Conservation (phyloP, 1,139 yeast species). For the Sugiyamaella japonica region DNA sequence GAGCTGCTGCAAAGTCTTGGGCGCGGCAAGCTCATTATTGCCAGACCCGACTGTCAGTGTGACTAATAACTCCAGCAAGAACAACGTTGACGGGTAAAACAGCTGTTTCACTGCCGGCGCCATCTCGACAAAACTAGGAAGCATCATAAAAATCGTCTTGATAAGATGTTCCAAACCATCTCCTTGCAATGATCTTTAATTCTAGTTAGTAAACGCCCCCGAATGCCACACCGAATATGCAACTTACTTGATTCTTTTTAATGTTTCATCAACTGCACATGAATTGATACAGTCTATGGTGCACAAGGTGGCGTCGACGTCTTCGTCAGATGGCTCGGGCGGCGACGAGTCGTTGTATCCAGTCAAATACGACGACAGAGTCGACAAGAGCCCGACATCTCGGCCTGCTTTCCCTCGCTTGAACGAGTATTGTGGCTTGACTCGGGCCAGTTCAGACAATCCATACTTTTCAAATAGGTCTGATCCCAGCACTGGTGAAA, state of each 20-base stretch:
- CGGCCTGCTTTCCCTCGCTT: constrained; percentile 61
- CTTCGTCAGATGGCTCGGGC: constrained; percentile 90
- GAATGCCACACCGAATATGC: not conserved
- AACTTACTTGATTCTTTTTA: constrained; percentile 40
- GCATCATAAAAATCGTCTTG: constrained; percentile 29
- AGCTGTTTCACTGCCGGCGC: constrained; percentile 27
- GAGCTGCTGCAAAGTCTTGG: constrained; percentile 24
- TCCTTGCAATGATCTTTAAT: constrained; percentile 17
- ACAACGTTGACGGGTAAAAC: constrained; percentile 30
- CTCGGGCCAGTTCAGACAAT: constrained; percentile 50
- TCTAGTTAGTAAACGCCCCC: not conserved
- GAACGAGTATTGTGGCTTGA: constrained; percentile 64
- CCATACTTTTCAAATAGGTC: constrained; percentile 19
- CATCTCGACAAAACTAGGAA: constrained; percentile 34
- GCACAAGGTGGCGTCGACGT: constrained; percentile 79
- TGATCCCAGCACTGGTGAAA: constrained; percentile 33
- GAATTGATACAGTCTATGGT: constrained; percentile 80
- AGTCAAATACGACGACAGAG: constrained; percentile 87
- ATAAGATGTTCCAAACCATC: constrained; percentile 20
- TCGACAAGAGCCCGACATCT: constrained; percentile 76
- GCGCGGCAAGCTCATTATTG: constrained; percentile 15
- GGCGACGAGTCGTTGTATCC: constrained; percentile 85
- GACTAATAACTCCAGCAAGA: constrained; percentile 31
- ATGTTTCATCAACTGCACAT: constrained; percentile 55
- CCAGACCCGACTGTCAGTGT: constrained; percentile 27